Evolutionary conservation across 1,284 basidiomycete genomes (phyloP), one percentile per base, ranked within the genome.

Genomic region (Marasmius oreades): DNA sequence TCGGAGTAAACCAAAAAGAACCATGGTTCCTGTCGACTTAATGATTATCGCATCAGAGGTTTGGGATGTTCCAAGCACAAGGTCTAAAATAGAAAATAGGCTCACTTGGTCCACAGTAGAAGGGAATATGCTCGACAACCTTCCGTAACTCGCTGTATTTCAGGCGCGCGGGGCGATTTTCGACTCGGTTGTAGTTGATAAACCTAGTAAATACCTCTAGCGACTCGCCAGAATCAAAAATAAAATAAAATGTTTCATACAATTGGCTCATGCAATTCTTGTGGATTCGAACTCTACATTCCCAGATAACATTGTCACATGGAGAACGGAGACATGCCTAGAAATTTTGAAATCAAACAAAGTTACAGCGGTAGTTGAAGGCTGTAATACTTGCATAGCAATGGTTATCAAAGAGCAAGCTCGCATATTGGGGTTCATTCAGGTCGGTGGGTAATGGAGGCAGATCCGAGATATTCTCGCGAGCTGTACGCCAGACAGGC

Each of bases 401-500:
- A 33, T 8, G 14, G 16, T 16, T 16, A 33, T 50, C 47, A 14
- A 31, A 50, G 18, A 26, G 23, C 26, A 50, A 33, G 28, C 47
- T 48, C 1, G 56, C 56, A 44, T 43, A 57, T 43, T 57, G 52
- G 24, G 39, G 44, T 43, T 57, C 56, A 26, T 34, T 50, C 36
- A 57, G n/a, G 36, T 50, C 52, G 7, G 7, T 4, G 8, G 56
- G 56, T 14, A 33, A 26, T 3, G 33, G 24, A 16, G 46, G 56
- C 8, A 57, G 31, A 3, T 34, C 56, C 24, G 52, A 33, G 36
- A 44, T 18, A 24, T 53, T 53, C 34, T 36, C 22, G 7, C 52
- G 44, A 42, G 52, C 52, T 10, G 22, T 23, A 8, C 47, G 23
- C 56, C 52, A 57, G 34, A 57, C 26, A 20, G 20, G n/a, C 11